These are phyloP conservation scores for Chernovozyma aurita DNA, from an alignment of 1,139 yeast genomes.

Conservation along the genomic window DNA sequence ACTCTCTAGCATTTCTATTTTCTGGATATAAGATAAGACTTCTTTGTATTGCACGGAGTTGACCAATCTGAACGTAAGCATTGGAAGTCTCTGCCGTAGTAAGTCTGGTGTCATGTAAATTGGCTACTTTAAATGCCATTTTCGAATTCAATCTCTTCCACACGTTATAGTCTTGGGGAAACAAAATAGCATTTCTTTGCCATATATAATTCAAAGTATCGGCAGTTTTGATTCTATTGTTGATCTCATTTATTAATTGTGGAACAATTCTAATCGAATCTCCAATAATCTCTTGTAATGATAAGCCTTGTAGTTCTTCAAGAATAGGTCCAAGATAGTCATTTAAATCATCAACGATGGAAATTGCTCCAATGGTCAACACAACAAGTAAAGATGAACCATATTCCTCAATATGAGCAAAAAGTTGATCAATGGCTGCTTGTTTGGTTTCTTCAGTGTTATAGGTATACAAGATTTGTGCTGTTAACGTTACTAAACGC, in stretches of 20 bases:
- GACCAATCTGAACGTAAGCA: conserved; percentile 43
- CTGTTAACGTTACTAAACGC: conserved; percentile 66
- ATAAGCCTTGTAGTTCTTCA: conserved; percentile 57
- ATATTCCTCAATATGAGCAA: conserved; percentile 54
- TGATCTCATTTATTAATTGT: conserved; percentile 51
- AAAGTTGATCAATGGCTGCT: conserved; percentile 73
- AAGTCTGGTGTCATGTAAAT: conserved; percentile 46
- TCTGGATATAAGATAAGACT: conserved; percentile 38
- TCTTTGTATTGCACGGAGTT: conserved; percentile 55
- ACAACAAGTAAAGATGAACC: conserved; percentile 67
- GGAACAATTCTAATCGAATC: conserved; percentile 60
- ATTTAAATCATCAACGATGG: conserved; percentile 56
- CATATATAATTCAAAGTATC: conserved; percentile 33
- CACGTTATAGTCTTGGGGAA: conserved; percentile 63
- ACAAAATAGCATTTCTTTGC: conserved; percentile 68
- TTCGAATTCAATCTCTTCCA: conserved; percentile 62
- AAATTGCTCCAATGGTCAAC: conserved; percentile 75
- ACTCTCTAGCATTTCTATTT: conserved; percentile 7
- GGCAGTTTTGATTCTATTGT: conserved; percentile 22
- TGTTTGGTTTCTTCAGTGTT: conserved; percentile 70
- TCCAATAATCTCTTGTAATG: conserved; percentile 41
- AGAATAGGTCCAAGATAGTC: conserved; percentile 62
- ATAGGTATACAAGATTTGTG: conserved; percentile 75
- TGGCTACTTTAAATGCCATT: conserved; percentile 45
- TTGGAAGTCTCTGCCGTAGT: conserved; percentile 50